Conservation (phyloP, 768 basidiomycete species). For the Clitopilus passeckerianus region DNA sequence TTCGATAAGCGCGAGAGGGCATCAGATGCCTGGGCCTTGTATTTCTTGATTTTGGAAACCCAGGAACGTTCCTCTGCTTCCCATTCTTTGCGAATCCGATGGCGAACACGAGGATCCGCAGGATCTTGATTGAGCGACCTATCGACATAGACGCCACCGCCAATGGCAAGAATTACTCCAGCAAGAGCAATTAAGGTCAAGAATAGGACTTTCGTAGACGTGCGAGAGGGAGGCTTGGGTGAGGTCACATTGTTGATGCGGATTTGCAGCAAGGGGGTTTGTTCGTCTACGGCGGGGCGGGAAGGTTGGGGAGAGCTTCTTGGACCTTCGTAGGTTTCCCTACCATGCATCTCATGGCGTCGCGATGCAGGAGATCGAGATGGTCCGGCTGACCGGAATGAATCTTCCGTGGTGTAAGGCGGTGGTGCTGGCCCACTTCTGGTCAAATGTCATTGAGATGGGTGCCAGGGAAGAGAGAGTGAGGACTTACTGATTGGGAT, state of each 20-base stretch:
- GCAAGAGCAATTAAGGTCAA: not conserved
- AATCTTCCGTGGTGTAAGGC: not conserved
- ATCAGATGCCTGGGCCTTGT: not conserved
- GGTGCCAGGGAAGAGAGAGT: not conserved
- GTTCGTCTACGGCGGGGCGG: not conserved
- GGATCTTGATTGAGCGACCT: not conserved
- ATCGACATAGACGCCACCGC: not conserved
- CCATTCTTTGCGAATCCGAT: not conserved
- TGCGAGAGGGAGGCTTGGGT: too few relatives aligned
- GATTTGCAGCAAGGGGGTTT: not conserved
- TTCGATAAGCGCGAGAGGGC: not conserved
- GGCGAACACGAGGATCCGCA: not conserved
- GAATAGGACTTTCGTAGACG: too few relatives aligned
- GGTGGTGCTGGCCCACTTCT: not conserved
- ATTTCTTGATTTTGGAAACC: not conserved
- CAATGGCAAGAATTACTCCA: not conserved
- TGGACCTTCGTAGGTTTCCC: not conserved
- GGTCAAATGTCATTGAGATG: not conserved
- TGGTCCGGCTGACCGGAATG: not conserved
- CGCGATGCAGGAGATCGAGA: not conserved
- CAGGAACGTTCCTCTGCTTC: not conserved
- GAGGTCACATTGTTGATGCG: not conserved
- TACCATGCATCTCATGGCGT: not conserved
- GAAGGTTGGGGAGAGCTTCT: not conserved
- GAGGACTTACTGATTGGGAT: not conserved